Evolutionary conservation across 2,329 filamentous ascomycete genomes (phyloP).

Genomic region (Zymoseptoria brevis): DNA sequence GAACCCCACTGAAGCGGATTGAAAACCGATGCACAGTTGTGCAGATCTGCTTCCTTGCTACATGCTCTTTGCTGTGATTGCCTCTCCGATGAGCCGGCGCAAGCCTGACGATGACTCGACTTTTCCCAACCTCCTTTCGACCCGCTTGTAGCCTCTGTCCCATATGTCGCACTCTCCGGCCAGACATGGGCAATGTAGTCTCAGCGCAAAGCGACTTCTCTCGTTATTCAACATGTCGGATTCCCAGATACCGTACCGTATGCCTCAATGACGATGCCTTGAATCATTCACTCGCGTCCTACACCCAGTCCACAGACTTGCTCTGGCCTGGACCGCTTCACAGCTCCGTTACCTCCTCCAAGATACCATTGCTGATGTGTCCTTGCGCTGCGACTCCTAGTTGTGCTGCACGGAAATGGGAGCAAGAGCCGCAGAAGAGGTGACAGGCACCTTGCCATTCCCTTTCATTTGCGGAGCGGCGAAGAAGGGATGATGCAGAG

Average conservation of each 20-base stretch:
- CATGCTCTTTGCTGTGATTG: not conserved
- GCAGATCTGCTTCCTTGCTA: not conserved
- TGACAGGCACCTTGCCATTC: not conserved
- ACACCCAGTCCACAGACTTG: no score
- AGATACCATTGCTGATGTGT: not conserved
- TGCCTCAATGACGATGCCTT: not conserved
- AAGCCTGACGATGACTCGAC: no score
- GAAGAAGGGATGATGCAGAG: conserved; percentile 84
- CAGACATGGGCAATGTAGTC: not conserved
- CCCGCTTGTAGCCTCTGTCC: not conserved
- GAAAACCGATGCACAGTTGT: not conserved
- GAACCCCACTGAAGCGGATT: not conserved
- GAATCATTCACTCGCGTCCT: not conserved
- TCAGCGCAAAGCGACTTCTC: not conserved
- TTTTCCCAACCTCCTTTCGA: not conserved
- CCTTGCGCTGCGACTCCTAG: not conserved
- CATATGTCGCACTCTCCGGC: not conserved
- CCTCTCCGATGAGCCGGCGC: no score
- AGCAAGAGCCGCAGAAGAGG: not conserved
- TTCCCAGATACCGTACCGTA: not conserved
- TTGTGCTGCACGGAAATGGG: not conserved
- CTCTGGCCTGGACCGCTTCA: not conserved
- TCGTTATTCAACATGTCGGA: not conserved
- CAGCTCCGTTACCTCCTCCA: no score
- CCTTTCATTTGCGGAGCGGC: conserved; percentile 1